Base-by-base conservation (phyloP, 495 filamentous ascomycete species). In the Tuber umbilicatum region DNA sequence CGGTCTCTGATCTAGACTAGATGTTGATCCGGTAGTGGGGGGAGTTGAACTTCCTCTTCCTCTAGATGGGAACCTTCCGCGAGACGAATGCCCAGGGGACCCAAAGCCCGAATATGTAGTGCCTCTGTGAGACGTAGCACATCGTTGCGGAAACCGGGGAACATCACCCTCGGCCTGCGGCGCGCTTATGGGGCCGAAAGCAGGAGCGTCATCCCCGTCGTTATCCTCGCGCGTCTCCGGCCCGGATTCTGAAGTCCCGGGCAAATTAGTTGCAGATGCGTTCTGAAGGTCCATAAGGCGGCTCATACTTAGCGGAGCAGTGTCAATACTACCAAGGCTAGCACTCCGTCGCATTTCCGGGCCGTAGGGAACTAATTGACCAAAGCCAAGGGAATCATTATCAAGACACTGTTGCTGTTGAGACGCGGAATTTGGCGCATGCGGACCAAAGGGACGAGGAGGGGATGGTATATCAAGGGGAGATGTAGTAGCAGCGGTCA, bases 391-490 rank as follows among this genome's bases (percentile, higher is more conserved):
- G 19, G 80, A 79, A 40, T 70, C 60, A 16, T 50, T 70, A 37
- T 74, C 73, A 12, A 37, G 19, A 38, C 31, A 21, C 35, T 78
- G 70, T 71, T 77, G 73, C 37, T 79, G 80, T 55, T 81, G 76
- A 45, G 76, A 79, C 72, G 81, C 71, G 1, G 77, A 80, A 50
- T 80, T 82, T 68, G 81, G 74, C 64, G 81, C 84, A 14, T 78
- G 71, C 42, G 84, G 83, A 42, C 84, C 82, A 64, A 79, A 83
- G 38, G 73, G 75, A 27, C 79, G 76, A 7, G 81, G 78, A 55
- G 81, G 76, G 19, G 76, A 75, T 23, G 81, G 81, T 77, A 89
- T 89, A 77, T 89, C 87, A 78, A 88, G 85, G 75, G 87, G 86
- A 68, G 85, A 82, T 7, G 87, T 78, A 42, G 82, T 84, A 69